Percentiles rank a stretch among this genome's conserved stretches.
phyloP scores from a whole-genome alignment of 2,329 filamentous ascomycete genomes.

The Periglandula ipomoeae region DNA sequence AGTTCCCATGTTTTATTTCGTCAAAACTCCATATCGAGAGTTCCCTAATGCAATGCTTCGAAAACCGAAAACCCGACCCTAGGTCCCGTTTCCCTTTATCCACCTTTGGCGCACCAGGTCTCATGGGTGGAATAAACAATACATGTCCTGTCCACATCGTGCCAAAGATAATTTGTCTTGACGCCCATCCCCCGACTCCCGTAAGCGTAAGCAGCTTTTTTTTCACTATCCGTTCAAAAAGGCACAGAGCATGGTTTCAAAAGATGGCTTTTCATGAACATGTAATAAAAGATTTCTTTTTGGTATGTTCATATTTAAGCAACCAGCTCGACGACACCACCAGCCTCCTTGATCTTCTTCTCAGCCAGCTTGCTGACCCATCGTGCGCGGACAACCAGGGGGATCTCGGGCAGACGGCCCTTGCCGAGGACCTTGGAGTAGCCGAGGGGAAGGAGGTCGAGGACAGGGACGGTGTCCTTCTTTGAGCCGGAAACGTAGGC shows the following conservation, averaged over 20 bases:
- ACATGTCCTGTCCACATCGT: not conserved
- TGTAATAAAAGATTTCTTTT: not conserved
- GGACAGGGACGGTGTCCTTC: constrained; percentile 88
- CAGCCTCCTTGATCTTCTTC: constrained; percentile 97
- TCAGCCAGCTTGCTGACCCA: constrained; percentile 95
- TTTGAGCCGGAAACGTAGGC: constrained; percentile 75
- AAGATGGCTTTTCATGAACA: constrained; percentile 1
- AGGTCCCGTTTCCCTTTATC: constrained; percentile 14
- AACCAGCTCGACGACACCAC: constrained; percentile 91
- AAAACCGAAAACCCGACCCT: constrained; percentile 25
- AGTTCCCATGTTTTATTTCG: constrained; percentile 29
- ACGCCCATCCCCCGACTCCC: constrained; percentile 8
- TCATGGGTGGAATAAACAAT: constrained; percentile 1
- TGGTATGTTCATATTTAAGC: constrained; percentile 44
- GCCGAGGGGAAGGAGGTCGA: constrained; percentile 93
- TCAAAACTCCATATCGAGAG: constrained; percentile 30
- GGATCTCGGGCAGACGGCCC: constrained; percentile 87
- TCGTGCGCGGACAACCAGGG: constrained; percentile 87
- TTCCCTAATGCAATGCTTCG: constrained; percentile 32
- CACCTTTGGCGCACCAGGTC: constrained; percentile 7
- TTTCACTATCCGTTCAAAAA: not conserved
- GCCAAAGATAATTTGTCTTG: not conserved
- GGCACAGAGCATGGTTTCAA: constrained; percentile 1
- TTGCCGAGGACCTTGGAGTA: constrained; percentile 99
- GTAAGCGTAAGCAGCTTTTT: not conserved